Evolutionary conservation across 139 green algal species (phyloP).

Genomic region (Pleodorina starrii): DNA sequence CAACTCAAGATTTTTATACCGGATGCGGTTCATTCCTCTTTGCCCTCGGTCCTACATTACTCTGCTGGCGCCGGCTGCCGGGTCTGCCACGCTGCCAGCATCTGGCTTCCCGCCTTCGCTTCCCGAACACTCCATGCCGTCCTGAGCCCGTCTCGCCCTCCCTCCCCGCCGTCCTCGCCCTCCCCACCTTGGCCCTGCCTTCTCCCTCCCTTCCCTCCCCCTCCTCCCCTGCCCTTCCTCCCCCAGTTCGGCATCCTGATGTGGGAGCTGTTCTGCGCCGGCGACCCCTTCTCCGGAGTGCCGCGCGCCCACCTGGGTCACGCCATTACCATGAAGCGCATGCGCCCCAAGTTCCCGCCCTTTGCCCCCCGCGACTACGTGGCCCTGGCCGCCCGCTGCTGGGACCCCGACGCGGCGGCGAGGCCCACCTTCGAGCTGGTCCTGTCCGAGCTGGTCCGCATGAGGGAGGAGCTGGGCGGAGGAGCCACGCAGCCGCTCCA

Average conservation of each 20-base stretch:
- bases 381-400: constrained; percentile 47
- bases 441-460: constrained; percentile 37
- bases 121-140: no score
- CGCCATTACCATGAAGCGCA: constrained; percentile 43
- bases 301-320: constrained; percentile 58
- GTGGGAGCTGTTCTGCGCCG: constrained; percentile 66
- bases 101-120: no score
- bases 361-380: constrained; percentile 44
- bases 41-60: no score
- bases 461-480: constrained; percentile 38
- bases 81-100: no score
- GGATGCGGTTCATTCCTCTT: no score
- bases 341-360: constrained; percentile 46
- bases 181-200: background rate
- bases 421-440: constrained; percentile 52
- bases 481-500: constrained; percentile 28
- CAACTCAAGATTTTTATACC: no score
- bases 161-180: background rate
- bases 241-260: constrained; percentile 65
- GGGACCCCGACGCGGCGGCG: constrained; percentile 44
- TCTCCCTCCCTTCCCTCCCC: background rate
- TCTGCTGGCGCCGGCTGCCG: no score
- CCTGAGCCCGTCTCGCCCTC: background rate
- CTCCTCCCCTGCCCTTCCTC: background rate
- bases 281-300: constrained; percentile 43